Conservation (phyloP, 345 rosid genomes). For the Syzygium grande region DNA sequence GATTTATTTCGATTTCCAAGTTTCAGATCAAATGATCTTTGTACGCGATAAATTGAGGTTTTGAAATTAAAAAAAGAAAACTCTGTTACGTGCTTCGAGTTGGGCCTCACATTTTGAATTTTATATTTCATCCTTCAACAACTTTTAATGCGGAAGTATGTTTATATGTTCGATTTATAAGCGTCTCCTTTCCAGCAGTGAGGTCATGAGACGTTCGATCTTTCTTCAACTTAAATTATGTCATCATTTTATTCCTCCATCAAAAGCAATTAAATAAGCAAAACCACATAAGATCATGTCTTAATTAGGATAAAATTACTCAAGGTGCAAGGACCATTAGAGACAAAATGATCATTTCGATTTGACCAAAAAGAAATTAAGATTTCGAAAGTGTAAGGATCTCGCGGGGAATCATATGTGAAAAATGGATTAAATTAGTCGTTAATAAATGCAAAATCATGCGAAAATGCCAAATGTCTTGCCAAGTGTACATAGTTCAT, state of each 20-base stretch:
- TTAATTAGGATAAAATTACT: not conserved
- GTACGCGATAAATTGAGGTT: not conserved
- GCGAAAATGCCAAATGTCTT: not conserved
- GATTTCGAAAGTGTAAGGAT: accelerated
- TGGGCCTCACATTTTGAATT: not conserved
- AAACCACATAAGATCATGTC: not conserved
- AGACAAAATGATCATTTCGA: too few relatives aligned
- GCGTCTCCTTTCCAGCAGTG: not conserved
- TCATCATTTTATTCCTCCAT: not conserved
- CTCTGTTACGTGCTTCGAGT: not conserved
- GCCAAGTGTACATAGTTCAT: not conserved
- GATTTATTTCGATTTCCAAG: not conserved
- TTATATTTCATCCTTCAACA: not conserved
- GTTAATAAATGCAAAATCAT: not conserved
- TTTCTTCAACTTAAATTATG: not conserved
- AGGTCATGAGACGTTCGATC: not conserved
- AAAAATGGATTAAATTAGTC: not conserved
- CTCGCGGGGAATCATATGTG: not conserved
- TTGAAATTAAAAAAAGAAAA: too few relatives aligned
- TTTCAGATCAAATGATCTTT: not conserved
- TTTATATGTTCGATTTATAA: not conserved
- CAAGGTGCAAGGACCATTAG: not conserved
- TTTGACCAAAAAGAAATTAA: not conserved
- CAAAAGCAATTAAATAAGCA: not conserved
- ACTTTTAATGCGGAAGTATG: not conserved